These are phyloP conservation scores for Penicillium atrosanguineum DNA, from an alignment of 495 filamentous ascomycete species.

Conservation along the genomic window DNA sequence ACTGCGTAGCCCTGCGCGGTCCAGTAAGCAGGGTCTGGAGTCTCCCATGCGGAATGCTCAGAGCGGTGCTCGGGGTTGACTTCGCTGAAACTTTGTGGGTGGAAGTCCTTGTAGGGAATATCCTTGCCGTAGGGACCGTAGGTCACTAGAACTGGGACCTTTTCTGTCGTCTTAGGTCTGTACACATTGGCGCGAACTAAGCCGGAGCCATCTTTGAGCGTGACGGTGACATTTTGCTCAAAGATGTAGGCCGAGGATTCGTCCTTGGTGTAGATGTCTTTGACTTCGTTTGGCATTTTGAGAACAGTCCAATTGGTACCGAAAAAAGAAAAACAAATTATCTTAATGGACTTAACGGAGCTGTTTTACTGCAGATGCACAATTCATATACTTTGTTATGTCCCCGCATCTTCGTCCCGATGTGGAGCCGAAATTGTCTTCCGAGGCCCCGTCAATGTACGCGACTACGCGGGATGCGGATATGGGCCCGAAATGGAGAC, in stretches of 20 bases:
- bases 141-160: conserved; percentile 38
- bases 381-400: conserved; percentile 11
- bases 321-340: neutral
- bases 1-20: conserved; percentile 58
- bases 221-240: conserved; percentile 38
- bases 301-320: neutral
- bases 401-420: conserved; percentile 9
- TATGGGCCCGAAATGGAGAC: neutral
- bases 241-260: conserved; percentile 29
- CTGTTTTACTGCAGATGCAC: neutral
- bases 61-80: conserved; percentile 50
- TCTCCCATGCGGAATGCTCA: conserved; percentile 61
- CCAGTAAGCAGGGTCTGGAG: conserved; percentile 62
- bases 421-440: conserved; percentile 36
- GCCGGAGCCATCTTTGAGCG: conserved; percentile 28
- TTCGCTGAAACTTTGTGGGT: conserved; percentile 43
- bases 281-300: conserved; percentile 39
- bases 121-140: conserved; percentile 66
- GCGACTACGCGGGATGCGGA: neutral
- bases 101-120: conserved; percentile 26
- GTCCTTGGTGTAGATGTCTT: conserved; percentile 39
- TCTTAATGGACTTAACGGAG: no score
- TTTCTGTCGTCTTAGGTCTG: conserved; percentile 30
- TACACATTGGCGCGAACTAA: conserved; percentile 43
- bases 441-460: neutral